Evolutionary conservation across 1,284 basidiomycete genomes (phyloP).

Genomic region (Ceratobasidium sp.): DNA sequence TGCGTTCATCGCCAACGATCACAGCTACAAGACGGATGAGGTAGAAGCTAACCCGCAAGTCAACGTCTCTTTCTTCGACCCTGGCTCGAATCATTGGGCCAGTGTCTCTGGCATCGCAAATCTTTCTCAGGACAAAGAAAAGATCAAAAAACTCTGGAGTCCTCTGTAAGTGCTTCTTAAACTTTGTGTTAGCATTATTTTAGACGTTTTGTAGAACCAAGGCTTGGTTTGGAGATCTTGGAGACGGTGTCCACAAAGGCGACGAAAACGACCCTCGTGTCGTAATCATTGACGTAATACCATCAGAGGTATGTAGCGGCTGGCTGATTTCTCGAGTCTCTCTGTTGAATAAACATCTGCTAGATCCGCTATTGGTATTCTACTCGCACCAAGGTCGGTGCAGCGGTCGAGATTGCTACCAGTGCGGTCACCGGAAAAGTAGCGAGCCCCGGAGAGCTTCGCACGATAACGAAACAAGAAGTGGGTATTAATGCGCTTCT

Average conservation of each 20-base stretch:
- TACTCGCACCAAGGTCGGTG: conserved; percentile 60
- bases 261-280: conserved; percentile 84
- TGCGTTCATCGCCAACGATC: conserved; percentile 81
- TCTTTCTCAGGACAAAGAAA: conserved; percentile 68
- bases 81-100: conserved; percentile 81
- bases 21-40: conserved; percentile 78
- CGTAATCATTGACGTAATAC: conserved; percentile 80
- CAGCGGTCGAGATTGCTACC: conserved; percentile 64
- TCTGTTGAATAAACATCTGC: not conserved
- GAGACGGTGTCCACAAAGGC: conserved; percentile 88
- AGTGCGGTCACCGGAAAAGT: conserved; percentile 65
- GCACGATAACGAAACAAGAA: conserved; percentile 70
- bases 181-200: conserved; percentile 32
- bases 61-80: conserved; percentile 83
- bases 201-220: conserved; percentile 58
- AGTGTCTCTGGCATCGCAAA: conserved; percentile 82
- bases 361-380: conserved; percentile 79
- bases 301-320: conserved; percentile 65
- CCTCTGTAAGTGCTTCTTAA: conserved; percentile 58
- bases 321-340: not conserved
- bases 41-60: conserved; percentile 78
- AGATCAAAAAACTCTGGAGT: conserved; percentile 78
- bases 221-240: conserved; percentile 89
- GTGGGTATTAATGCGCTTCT: conserved; percentile 53
- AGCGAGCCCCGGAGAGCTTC: conserved; percentile 70